These are phyloP conservation scores for Daldinia eschscholtzii DNA, from an alignment of 2,329 filamentous ascomycete species.

Conservation along the genomic window DNA sequence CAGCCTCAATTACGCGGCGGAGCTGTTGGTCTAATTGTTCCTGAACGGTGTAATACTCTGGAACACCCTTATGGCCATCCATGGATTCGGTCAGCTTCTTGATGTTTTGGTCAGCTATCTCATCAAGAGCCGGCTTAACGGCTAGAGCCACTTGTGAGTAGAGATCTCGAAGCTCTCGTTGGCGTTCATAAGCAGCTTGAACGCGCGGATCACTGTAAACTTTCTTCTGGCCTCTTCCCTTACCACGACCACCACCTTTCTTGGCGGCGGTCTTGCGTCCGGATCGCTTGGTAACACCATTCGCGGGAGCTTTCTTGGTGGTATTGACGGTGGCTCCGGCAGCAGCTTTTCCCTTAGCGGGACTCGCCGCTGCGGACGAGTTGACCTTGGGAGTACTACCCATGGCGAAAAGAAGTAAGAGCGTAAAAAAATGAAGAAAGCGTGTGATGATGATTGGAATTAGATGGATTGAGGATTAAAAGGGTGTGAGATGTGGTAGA, in stretches of 20 bases:
- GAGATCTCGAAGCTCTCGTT: slow-evolving; percentile 74
- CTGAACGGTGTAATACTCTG: slow-evolving; percentile 66
- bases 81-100: slow-evolving; percentile 68
- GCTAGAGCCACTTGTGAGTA: slow-evolving; percentile 73
- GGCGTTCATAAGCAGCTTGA: slow-evolving; percentile 72
- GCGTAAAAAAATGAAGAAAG: slow-evolving; percentile 14
- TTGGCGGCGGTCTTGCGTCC: slow-evolving; percentile 44
- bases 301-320: slow-evolving; percentile 42
- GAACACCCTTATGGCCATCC: slow-evolving; percentile 64
- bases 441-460: slow-evolving; percentile 9
- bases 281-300: slow-evolving; percentile 46
- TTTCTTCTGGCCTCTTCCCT: slow-evolving; percentile 64
- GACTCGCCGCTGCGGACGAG: slow-evolving; percentile 51
- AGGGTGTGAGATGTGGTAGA: slow-evolving; percentile 9
- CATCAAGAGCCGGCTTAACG: slow-evolving; percentile 73
- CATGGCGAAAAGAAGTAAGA: slow-evolving; percentile 48
- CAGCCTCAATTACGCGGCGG: slow-evolving; percentile 45
- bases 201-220: slow-evolving; percentile 66
- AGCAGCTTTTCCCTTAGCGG: slow-evolving; percentile 49
- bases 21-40: slow-evolving; percentile 64
- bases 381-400: slow-evolving; percentile 46
- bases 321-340: slow-evolving; percentile 16
- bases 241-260: slow-evolving; percentile 51
- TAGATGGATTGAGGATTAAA: slow-evolving; percentile 10
- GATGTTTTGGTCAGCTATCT: slow-evolving; percentile 72